Conservation (phyloP, 257 asterid genomes). For the Cordia subcordata region DNA sequence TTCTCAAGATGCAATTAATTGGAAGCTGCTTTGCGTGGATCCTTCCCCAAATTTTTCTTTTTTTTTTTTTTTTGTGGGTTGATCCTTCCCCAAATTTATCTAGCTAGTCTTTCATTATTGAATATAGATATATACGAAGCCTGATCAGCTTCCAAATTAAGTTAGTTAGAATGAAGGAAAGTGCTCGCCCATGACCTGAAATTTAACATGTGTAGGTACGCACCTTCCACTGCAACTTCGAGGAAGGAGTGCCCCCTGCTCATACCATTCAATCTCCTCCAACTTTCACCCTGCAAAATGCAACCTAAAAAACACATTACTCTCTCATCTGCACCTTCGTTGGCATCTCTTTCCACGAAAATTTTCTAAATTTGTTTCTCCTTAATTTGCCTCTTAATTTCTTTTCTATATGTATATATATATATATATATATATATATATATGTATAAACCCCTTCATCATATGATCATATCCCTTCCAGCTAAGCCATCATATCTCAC, state of each 20-base stretch:
- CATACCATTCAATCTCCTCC: constrained; percentile 16
- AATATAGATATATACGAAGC: too few species aligned
- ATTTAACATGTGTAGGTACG: background rate
- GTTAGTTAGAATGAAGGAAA: background rate
- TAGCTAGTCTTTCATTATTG: too few species aligned
- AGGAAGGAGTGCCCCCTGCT: constrained; percentile 15
- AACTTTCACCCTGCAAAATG: constrained; percentile 3
- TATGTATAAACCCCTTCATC: constrained; percentile 13
- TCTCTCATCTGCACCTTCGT: constrained; percentile 18
- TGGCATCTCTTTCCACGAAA: constrained; percentile 25
- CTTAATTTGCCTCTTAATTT: too few species aligned
- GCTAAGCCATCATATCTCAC: background rate
- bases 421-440: too few species aligned
- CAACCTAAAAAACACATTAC: constrained; percentile 12
- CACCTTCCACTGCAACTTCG: constrained; percentile 52
- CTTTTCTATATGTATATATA: too few species aligned
- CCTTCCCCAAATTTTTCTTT: too few species aligned
- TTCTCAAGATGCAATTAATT: too few species aligned
- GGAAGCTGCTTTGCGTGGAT: too few species aligned
- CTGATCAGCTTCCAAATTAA: background rate
- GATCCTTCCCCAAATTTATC: background rate
- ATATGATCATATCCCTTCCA: background rate
- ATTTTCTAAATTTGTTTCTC: constrained; percentile 22
- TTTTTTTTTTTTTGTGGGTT: too few species aligned
- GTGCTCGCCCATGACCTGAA: constrained; percentile 5